Evolutionary conservation across 306 rosid species (phyloP).

Genomic region (Phaseolus lunatus): DNA sequence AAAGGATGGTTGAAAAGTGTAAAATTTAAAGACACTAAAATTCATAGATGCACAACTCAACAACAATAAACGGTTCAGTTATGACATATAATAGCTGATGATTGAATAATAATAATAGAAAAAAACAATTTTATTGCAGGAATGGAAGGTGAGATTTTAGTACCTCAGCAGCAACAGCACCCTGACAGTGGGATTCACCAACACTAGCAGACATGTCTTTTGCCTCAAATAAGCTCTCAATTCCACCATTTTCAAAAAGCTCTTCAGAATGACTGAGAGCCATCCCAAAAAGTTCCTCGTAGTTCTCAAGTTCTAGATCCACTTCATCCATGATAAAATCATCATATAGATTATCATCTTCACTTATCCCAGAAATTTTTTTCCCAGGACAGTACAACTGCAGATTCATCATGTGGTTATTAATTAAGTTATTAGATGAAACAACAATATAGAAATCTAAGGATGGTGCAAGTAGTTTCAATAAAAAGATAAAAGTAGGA

Average conservation of each 20-base stretch:
- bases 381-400: constrained; percentile 68
- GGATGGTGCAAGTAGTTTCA: constrained; percentile 12
- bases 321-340: constrained; percentile 89
- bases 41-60: background rate
- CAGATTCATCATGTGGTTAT: constrained; percentile 49
- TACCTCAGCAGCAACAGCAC: constrained; percentile 83
- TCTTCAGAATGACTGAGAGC: constrained; percentile 83
- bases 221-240: constrained; percentile 84
- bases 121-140: constrained; percentile 14
- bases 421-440: constrained; percentile 47
- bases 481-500: constrained; percentile 12
- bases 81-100: constrained; percentile 20
- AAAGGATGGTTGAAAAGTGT: background rate
- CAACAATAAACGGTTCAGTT: constrained; percentile 15
- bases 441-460: constrained; percentile 32
- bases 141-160: constrained; percentile 39
- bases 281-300: constrained; percentile 87
- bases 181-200: constrained; percentile 72
- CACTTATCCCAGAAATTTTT: constrained; percentile 56
- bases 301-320: constrained; percentile 84
- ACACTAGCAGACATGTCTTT: constrained; percentile 68
- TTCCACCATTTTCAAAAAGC: constrained; percentile 90
- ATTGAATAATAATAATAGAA: background rate
- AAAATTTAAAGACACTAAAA: constrained; percentile 14
- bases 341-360: constrained; percentile 62